Conservation (phyloP, 108 stramenopile species). For the Mayamaea pseudoterrestris region DNA sequence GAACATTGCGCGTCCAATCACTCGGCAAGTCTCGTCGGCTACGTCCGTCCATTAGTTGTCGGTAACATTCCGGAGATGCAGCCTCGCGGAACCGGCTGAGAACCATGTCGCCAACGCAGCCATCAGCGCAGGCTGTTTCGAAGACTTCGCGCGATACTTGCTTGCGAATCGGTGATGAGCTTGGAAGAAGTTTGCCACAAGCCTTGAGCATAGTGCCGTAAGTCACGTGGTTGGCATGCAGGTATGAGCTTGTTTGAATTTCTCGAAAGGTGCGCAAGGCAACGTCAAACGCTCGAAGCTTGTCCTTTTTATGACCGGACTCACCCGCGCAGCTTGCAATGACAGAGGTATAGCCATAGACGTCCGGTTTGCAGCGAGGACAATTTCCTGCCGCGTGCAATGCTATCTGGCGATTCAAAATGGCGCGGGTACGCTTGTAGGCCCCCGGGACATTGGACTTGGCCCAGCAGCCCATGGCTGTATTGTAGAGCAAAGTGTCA, state of each 20-base stretch:
- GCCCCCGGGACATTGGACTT: conserved; percentile 30
- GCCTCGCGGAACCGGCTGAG: conserved; percentile 37
- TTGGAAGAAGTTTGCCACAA: conserved; percentile 34
- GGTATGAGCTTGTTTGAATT: not conserved
- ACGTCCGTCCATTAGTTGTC: conserved; percentile 31
- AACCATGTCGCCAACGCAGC: conserved; percentile 61
- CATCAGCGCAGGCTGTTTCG: conserved; percentile 15
- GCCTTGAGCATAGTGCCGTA: conserved; percentile 76
- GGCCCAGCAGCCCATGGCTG: conserved; percentile 62
- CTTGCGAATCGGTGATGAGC: conserved; percentile 6
- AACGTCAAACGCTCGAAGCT: conserved; percentile 39
- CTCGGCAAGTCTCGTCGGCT: conserved; percentile 28
- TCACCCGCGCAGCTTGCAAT: conserved; percentile 27
- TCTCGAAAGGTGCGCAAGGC: conserved; percentile 53
- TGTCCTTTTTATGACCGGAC: conserved; percentile 8
- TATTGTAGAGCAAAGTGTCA: conserved; percentile 64
- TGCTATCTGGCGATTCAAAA: conserved; percentile 61
- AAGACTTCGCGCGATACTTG: conserved; percentile 36
- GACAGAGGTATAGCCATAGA: conserved; percentile 63
- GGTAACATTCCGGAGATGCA: conserved; percentile 20
- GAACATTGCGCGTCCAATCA: conserved; percentile 29
- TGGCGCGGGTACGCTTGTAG: conserved; percentile 38
- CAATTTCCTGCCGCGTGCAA: conserved; percentile 11
- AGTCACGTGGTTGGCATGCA: conserved; percentile 59
- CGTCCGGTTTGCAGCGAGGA: conserved; percentile 47